Evolutionary conservation across 805 yeast species (phyloP), one percentile per base, ranked within the genome.

Genomic region (Suhomyces faveliae): DNA sequence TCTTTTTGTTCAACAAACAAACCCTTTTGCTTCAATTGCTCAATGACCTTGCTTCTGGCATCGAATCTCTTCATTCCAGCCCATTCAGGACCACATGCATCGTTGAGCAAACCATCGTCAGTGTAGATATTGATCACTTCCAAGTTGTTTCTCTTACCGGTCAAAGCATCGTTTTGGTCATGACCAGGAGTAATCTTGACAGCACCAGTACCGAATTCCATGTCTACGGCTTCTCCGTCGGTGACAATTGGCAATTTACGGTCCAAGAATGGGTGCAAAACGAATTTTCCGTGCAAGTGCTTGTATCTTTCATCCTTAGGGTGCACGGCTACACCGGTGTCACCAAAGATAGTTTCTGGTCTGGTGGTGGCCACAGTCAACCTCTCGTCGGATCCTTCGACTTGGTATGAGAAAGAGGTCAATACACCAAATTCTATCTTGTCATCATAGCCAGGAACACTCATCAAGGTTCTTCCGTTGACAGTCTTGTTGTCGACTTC

Each of bases 161-260:
- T 89, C 64, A 77, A 79, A 79, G 89, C 90, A 89, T 94, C 99
- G 79, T 94, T 94, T 61, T 84, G 87, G 73, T 94, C 99, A 71
- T 94, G 99, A 39, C 96, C 97, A 51, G 99, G 99, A 11, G 99
- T 94, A 66, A 94, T 94, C 74, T 94, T 94, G 53, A 94, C 99
- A 42, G 99, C 99, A 85, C 99, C 99, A 53, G 99, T 94, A 79
- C 99, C 99, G 59, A 94, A 94, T 68, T 88, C 96, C 98, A 94
- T 94, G 70, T 94, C 99, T 55, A 94, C 99, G 35, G 97, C 94
- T 70, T 89, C 96, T 35, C 84, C 66, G 67, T 94, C 99, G 45
- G 90, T 82, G 52, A 94, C 74, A 63, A 94, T 89, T 56, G 99
- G 99, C 46, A 94, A 69, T 63, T 81, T 76, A 67, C 89, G 85